These are phyloP conservation scores for Collybia sp. DNA, from an alignment of 768 basidiomycete genomes.

Conservation along the genomic window DNA sequence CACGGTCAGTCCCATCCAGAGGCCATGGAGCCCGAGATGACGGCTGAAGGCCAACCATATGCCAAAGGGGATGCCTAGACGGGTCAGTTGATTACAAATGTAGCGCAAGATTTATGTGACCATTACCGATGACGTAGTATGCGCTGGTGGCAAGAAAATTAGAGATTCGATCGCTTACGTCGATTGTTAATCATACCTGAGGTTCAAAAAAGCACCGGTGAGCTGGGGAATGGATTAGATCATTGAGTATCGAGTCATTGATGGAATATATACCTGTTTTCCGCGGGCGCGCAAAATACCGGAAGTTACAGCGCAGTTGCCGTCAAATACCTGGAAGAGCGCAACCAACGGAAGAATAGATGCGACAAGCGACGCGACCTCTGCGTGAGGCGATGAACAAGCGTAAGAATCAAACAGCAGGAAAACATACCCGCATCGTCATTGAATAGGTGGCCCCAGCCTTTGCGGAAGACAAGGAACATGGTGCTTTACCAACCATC, in stretches of 20 bases:
- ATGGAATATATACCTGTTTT: constrained; percentile 50
- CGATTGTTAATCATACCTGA: constrained; percentile 39
- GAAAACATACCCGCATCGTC: constrained; percentile 45
- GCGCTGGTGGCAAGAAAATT: constrained; percentile 31
- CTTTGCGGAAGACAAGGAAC: constrained; percentile 56
- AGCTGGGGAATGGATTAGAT: constrained; percentile 31
- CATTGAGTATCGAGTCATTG: background rate
- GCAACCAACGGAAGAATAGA: constrained; percentile 71
- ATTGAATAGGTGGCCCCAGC: constrained; percentile 77
- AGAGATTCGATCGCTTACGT: background rate
- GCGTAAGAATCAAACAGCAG: background rate
- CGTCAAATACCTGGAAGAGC: constrained; percentile 85
- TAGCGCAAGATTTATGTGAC: background rate
- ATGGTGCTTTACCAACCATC: constrained; percentile 31
- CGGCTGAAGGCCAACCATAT: constrained; percentile 68
- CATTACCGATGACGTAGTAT: constrained; percentile 69
- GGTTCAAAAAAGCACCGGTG: constrained; percentile 73
- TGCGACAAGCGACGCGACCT: constrained; percentile 58
- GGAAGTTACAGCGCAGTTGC: constrained; percentile 55
- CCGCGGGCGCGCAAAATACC: constrained; percentile 85
- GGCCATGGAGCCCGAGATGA: constrained; percentile 57
- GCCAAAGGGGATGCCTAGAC: constrained; percentile 72
- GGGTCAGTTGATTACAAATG: background rate
- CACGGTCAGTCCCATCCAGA: constrained; percentile 81
- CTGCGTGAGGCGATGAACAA: constrained; percentile 20